These are phyloP conservation scores for Colletotrichum sublineola DNA, from an alignment of 2,329 filamentous ascomycete genomes.

Conservation along the genomic window DNA sequence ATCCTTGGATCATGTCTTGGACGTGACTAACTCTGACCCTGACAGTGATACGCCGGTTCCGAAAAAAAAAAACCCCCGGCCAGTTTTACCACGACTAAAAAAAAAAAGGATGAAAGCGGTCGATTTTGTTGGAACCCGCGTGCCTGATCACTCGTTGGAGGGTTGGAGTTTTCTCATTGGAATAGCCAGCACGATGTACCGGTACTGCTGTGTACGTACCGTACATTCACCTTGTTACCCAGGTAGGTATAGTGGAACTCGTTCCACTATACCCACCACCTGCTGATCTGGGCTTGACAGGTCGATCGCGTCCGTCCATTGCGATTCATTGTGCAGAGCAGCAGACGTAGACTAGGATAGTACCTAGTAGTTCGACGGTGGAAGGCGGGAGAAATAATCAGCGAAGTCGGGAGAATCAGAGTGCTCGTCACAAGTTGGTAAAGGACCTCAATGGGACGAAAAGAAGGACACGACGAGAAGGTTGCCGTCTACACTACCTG, in stretches of 20 bases:
- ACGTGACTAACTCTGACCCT: conserved; percentile 29
- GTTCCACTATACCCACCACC: not conserved
- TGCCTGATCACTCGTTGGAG: no score
- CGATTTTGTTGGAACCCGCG: no score
- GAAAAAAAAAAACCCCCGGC: no score
- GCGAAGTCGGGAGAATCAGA: not conserved
- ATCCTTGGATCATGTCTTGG: conserved; percentile 25
- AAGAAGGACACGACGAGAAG: not conserved
- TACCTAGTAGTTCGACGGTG: not conserved
- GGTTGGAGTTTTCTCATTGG: no score
- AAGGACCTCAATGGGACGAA: not conserved
- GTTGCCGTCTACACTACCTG: not conserved
- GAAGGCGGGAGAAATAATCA: not conserved
- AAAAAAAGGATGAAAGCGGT: no score
- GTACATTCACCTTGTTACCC: no score
- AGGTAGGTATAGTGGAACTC: not conserved
- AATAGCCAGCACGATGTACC: no score
- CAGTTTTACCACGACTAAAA: no score
- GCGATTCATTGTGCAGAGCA: not conserved
- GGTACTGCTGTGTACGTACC: no score
- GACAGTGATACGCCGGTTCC: no score
- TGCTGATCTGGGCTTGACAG: conserved; percentile 3
- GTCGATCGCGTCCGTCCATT: not conserved
- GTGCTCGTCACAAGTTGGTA: no score
- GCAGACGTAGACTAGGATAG: not conserved